A percentile compares a stretch with the other conserved stretches of the same genome.
phyloP scores from a whole-genome alignment of 441 rosid genomes.

The Jatropha podagrica region DNA sequence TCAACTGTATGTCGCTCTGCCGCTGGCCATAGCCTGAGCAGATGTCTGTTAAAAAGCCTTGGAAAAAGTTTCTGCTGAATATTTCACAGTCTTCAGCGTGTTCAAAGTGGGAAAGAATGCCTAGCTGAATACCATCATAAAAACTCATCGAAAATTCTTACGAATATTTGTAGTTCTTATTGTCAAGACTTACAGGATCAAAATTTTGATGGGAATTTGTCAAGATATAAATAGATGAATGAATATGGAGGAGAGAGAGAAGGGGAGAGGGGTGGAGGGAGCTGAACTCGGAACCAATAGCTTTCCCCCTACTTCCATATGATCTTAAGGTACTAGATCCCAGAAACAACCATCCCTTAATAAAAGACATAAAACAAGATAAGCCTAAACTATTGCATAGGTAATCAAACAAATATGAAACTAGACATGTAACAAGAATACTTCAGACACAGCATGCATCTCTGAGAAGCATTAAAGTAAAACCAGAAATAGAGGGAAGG shows the following conservation, averaged over 20 bases:
- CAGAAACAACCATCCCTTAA: not conserved
- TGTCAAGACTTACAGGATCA: not conserved
- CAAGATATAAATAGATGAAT: not conserved
- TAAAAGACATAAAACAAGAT: not conserved
- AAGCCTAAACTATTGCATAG: not conserved
- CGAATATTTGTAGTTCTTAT: not conserved
- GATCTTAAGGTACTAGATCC: not conserved
- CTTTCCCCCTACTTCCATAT: not conserved
- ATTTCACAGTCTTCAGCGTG: not conserved
- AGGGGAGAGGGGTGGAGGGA: not conserved
- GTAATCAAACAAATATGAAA: not conserved
- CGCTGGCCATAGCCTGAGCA: not conserved
- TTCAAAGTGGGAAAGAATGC: not conserved
- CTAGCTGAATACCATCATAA: not conserved
- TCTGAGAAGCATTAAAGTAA: not conserved
- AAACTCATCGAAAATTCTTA: not conserved
- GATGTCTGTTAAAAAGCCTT: not conserved
- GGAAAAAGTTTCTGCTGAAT: slow-evolving; percentile 11
- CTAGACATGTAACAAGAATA: not conserved
- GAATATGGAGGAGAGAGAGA: not conserved
- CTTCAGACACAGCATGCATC: not conserved
- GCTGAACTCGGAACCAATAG: slow-evolving; percentile 1
- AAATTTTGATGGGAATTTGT: not conserved
- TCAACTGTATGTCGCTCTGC: too few species aligned
- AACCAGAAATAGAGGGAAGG: not conserved